These are phyloP conservation scores for Hypholoma fasciculare DNA, from an alignment of 768 basidiomycete species.

Conservation along the genomic window DNA sequence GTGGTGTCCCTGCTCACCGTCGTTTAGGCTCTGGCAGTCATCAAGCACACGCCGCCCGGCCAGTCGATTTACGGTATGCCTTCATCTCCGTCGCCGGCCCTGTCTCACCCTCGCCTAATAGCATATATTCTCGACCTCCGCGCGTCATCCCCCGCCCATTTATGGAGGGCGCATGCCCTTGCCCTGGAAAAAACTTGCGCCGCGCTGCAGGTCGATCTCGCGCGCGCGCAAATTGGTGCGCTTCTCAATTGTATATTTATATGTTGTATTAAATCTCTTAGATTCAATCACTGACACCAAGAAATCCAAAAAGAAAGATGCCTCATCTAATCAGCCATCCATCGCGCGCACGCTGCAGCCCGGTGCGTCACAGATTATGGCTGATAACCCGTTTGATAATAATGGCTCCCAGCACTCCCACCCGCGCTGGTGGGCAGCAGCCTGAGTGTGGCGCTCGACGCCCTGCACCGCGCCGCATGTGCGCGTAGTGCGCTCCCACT, in stretches of 20 bases:
- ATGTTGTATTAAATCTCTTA: background rate
- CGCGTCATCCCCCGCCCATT: constrained; percentile 16
- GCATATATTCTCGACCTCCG: constrained; percentile 47
- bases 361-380: background rate
- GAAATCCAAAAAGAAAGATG: background rate
- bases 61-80: constrained; percentile 41
- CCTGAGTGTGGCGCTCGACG: constrained; percentile 26
- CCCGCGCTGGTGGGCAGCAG: background rate
- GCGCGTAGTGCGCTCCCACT: constrained; percentile 19
- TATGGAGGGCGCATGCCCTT: constrained; percentile 44
- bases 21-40: constrained; percentile 43
- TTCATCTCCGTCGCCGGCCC: background rate
- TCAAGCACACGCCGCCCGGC: constrained; percentile 43
- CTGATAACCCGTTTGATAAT: too few relatives aligned
- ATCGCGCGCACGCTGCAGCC: background rate
- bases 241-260: constrained; percentile 1
- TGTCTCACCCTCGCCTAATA: constrained; percentile 15
- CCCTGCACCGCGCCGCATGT: constrained; percentile 27
- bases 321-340: background rate
- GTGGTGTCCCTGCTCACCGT: background rate
- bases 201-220: constrained; percentile 38
- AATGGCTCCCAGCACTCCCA: background rate
- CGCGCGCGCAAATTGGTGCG: constrained; percentile 43
- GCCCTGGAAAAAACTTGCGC: constrained; percentile 39
- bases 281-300: background rate